Evolutionary conservation across 2,329 filamentous ascomycete species (phyloP).

Genomic region (Ceratocystis variospora): DNA sequence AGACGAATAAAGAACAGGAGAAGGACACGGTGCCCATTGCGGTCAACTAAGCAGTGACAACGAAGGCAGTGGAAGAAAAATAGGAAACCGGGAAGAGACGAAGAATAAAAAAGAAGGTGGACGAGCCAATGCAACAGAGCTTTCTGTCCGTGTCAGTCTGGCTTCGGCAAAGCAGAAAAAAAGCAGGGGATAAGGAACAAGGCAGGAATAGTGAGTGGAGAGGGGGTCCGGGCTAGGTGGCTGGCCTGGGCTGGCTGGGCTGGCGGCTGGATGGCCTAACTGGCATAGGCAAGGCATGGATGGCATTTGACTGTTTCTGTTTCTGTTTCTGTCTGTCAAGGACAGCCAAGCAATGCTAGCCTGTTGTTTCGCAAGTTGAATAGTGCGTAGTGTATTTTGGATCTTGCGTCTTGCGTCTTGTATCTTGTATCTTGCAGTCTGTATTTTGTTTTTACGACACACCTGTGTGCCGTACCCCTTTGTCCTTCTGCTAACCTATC

Average conservation of each 20-base stretch:
- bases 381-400: background rate
- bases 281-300: background rate
- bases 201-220: background rate
- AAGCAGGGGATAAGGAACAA: background rate
- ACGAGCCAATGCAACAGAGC: background rate
- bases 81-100: background rate
- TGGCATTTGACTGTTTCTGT: slow-evolving; percentile 3
- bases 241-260: background rate
- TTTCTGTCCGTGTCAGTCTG: background rate
- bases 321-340: slow-evolving; percentile 7
- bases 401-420: background rate
- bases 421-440: background rate
- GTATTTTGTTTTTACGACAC: background rate
- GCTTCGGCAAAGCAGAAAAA: background rate
- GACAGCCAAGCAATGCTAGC: background rate
- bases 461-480: background rate
- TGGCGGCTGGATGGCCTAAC: background rate
- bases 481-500: background rate
- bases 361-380: background rate
- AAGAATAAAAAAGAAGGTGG: background rate
- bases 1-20: slow-evolving; percentile 6
- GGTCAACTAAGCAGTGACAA: background rate
- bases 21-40: background rate
- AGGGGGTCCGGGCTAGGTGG: background rate
- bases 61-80: background rate